A percentile compares a stretch with the other conserved stretches of the same genome.
Evolutionary conservation across 2,329 filamentous ascomycete genomes (phyloP).

Genomic region (Rosellinia necatrix): DNA sequence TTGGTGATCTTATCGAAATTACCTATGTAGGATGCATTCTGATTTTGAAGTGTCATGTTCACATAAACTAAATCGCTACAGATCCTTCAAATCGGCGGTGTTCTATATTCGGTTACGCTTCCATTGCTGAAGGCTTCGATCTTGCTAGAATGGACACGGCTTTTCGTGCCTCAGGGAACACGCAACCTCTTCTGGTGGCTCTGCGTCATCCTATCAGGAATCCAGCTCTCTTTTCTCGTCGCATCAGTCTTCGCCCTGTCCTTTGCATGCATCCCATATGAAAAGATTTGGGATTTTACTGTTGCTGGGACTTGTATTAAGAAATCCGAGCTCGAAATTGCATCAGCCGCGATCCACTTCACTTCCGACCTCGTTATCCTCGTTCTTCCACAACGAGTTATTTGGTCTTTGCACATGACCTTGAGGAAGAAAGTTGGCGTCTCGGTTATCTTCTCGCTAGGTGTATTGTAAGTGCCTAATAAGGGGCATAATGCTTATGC

Average conservation of each 20-base stretch:
- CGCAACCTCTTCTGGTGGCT: constrained; percentile 30
- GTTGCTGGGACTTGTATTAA: constrained; percentile 25
- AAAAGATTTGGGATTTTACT: constrained; percentile 29
- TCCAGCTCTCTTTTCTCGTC: constrained; percentile 22
- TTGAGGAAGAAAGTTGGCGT: constrained; percentile 41
- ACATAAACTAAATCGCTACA: constrained; percentile 11
- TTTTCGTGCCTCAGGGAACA: constrained; percentile 26
- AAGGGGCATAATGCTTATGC: not conserved
- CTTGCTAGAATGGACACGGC: constrained; percentile 28
- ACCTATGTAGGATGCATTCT: constrained; percentile 18
- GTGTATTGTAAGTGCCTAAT: constrained; percentile 34
- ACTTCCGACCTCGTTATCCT: constrained; percentile 20
- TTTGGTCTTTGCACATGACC: constrained; percentile 36
- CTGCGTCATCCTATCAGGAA: constrained; percentile 15
- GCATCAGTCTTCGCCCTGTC: constrained; percentile 22
- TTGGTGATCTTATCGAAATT: constrained; percentile 23
- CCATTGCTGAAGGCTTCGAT: constrained; percentile 28
- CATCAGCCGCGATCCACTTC: constrained; percentile 27
- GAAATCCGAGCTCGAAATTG: constrained; percentile 26
- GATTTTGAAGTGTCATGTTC: not conserved
- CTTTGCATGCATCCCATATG: constrained; percentile 24
- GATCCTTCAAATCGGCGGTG: constrained; percentile 26
- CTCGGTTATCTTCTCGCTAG: constrained; percentile 40
- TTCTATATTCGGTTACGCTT: constrained; percentile 22
- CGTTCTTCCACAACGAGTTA: constrained; percentile 20